Percentiles rank a stretch among this genome's conserved stretches.
phyloP scores from a whole-genome alignment of 2,329 filamentous ascomycete genomes.

The Talaromyces amestolkiae region DNA sequence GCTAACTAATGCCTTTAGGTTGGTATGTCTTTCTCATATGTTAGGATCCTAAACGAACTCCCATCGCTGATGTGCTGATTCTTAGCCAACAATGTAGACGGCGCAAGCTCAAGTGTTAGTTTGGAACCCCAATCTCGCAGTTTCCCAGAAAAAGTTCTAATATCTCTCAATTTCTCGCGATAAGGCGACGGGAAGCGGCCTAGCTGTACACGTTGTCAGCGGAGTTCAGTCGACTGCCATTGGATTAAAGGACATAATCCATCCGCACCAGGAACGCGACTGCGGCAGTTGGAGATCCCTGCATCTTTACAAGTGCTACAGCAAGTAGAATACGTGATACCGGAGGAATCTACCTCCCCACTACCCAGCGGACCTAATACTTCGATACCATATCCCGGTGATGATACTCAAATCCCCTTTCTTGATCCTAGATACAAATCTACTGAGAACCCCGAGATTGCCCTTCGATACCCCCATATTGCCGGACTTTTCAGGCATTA shows the following conservation, averaged over 20 bases:
- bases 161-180: neutral
- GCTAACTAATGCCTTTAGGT: neutral
- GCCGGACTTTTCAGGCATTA: conserved; percentile 41
- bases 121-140: neutral
- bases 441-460: neutral
- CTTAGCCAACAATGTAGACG: neutral
- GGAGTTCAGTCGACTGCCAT: neutral
- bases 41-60: neutral
- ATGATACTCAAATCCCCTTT: neutral
- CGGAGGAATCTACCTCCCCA: neutral
- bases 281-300: neutral
- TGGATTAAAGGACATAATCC: neutral
- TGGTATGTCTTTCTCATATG: neutral
- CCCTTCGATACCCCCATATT: neutral
- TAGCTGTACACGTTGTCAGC: neutral
- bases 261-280: neutral
- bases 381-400: neutral
- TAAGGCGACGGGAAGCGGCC: neutral
- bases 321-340: neutral
- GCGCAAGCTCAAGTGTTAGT: neutral
- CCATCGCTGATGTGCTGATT: neutral
- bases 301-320: neutral
- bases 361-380: neutral
- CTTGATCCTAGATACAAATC: neutral
- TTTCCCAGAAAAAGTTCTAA: neutral